These are phyloP conservation scores for Pseudoturritis turrita DNA, from an alignment of 345 rosid genomes.

Conservation along the genomic window DNA sequence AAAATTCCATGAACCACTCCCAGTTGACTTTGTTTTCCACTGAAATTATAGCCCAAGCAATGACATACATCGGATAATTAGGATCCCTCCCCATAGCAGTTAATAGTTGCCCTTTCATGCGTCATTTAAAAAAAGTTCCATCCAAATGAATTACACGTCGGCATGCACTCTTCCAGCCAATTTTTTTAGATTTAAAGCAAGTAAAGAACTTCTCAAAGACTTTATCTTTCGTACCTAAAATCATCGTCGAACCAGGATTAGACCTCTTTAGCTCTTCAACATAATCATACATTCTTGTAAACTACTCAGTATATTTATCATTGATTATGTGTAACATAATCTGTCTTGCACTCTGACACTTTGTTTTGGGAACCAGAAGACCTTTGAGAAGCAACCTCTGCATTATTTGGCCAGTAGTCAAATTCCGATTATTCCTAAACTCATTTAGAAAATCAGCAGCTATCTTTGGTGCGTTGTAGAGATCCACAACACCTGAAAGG, in stretches of 20 bases:
- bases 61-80: neutral
- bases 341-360: neutral
- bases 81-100: neutral
- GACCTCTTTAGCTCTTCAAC: neutral
- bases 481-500: neutral
- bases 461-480: neutral
- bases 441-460: neutral
- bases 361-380: neutral
- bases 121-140: neutral
- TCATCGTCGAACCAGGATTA: neutral
- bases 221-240: neutral
- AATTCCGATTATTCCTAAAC: neutral
- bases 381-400: neutral
- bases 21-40: neutral
- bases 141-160: neutral
- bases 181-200: neutral
- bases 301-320: neutral
- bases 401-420: neutral
- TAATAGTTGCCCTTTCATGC: neutral
- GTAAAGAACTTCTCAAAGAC: neutral
- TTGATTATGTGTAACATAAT: neutral
- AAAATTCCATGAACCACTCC: neutral
- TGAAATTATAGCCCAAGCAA: neutral
- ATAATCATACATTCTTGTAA: neutral
- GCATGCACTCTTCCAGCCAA: neutral